Evolutionary conservation across 1,284 basidiomycete species (phyloP).

Genomic region (Leccinum pallidistipes): DNA sequence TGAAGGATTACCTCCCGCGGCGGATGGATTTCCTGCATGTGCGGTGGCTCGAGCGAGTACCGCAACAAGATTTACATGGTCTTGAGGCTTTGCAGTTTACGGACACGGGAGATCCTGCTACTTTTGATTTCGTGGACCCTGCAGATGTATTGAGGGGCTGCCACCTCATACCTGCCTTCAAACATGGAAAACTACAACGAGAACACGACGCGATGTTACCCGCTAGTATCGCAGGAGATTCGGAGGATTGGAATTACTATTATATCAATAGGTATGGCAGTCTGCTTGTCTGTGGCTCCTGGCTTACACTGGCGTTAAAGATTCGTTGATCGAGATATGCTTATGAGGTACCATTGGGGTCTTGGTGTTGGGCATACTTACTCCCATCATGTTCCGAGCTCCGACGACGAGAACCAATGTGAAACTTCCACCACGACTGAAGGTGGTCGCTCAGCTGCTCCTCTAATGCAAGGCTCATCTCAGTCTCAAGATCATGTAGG

Average conservation of each 20-base stretch:
- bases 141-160: background rate
- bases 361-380: slow-evolving; percentile 3
- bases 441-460: background rate
- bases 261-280: background rate
- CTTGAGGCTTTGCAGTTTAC: background rate
- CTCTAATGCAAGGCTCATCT: background rate
- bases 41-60: background rate
- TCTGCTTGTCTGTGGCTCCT: background rate
- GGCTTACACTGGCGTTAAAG: background rate
- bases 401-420: slow-evolving; percentile 16
- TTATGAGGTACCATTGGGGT: slow-evolving; percentile 5
- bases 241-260: background rate
- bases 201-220: background rate
- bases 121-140: background rate
- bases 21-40: background rate
- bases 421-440: background rate
- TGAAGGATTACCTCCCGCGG: background rate
- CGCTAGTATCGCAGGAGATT: background rate
- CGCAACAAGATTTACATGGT: background rate
- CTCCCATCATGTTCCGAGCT: slow-evolving; percentile 14
- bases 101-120: background rate
- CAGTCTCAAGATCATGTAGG: background rate
- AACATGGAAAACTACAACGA: background rate
- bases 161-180: background rate
- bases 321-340: slow-evolving; percentile 12